Evolutionary conservation across 2,329 filamentous ascomycete species (phyloP).

Genomic region (Coniochaeta ligniaria): DNA sequence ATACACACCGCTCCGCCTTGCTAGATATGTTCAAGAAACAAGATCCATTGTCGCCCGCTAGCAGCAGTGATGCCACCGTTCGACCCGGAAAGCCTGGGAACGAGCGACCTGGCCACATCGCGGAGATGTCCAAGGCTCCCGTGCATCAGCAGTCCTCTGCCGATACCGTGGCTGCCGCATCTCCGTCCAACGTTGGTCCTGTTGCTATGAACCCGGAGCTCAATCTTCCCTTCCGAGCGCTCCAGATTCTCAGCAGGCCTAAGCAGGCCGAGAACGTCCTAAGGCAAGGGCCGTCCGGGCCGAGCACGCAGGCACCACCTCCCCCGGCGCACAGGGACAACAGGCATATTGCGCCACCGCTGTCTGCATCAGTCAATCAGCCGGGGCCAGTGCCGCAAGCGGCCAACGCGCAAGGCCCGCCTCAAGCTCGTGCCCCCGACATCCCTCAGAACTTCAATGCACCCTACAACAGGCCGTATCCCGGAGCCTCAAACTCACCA

Average conservation of each 20-base stretch:
- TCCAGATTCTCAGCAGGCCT: constrained; percentile 29
- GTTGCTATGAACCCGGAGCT: constrained; percentile 26
- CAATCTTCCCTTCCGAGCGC: constrained; percentile 30
- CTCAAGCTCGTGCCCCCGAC: background rate
- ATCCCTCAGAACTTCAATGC: background rate
- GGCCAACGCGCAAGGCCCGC: background rate
- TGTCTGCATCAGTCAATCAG: background rate
- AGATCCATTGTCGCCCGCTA: constrained; percentile 17
- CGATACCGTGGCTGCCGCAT: constrained; percentile 17
- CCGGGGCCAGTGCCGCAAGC: background rate
- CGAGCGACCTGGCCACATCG: constrained; percentile 5
- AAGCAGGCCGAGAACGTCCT: constrained; percentile 15
- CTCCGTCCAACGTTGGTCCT: constrained; percentile 21
- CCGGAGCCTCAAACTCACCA: constrained; percentile 5
- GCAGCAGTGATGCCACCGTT: constrained; percentile 14
- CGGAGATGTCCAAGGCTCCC: constrained; percentile 4
- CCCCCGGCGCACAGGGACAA: constrained; percentile 14
- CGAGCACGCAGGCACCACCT: constrained; percentile 8
- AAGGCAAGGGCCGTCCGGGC: constrained; percentile 10
- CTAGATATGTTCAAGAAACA: constrained; percentile 47
- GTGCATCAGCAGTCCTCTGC: constrained; percentile 10
- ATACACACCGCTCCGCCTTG: constrained; percentile 39
- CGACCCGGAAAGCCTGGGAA: constrained; percentile 9
- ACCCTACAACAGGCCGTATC: background rate
- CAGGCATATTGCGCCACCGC: background rate